A percentile compares a stretch with the other conserved stretches of the same genome.
Conservation (phyloP, 2,329 filamentous ascomycete genomes). For the Raffaelea ambrosiae region DNA sequence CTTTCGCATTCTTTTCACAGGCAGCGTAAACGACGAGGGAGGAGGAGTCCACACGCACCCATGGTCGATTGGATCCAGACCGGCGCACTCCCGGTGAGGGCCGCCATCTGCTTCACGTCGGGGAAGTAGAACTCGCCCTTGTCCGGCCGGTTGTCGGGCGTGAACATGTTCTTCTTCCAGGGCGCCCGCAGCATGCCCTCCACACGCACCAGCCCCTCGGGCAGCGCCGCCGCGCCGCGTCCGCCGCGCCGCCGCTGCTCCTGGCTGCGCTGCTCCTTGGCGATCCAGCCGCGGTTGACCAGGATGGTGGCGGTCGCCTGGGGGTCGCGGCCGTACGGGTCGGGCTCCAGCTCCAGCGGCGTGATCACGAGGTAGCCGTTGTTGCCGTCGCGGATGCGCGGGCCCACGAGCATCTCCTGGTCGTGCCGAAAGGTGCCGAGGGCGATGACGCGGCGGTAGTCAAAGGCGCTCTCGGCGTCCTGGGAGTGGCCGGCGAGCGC, state of each 20-base stretch:
- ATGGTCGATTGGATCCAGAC: constrained; percentile 97
- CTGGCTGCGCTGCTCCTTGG: constrained; percentile 63
- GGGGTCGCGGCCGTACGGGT: constrained; percentile 37
- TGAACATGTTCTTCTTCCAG: constrained; percentile 98
- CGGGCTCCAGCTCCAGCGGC: constrained; percentile 56
- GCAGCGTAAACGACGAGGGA: no score
- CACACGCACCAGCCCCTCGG: constrained; percentile 62
- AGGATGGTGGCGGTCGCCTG: constrained; percentile 43
- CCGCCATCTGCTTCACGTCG: constrained; percentile 86
- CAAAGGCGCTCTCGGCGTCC: constrained; percentile 54
- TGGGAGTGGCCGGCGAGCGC: constrained; percentile 1
- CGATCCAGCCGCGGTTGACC: constrained; percentile 88
- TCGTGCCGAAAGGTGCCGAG: constrained; percentile 73
- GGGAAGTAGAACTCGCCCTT: constrained; percentile 90
- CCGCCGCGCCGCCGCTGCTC: constrained; percentile 50
- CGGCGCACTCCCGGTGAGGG: constrained; percentile 68
- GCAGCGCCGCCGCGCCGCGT: constrained; percentile 56
- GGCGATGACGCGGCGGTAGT: constrained; percentile 77
- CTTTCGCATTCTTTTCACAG: no score
- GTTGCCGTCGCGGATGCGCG: constrained; percentile 78
- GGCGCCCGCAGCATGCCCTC: constrained; percentile 81
- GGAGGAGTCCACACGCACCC: constrained; percentile 55
- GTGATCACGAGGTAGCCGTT: constrained; percentile 90
- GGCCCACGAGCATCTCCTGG: constrained; percentile 92
- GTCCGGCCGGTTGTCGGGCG: constrained; percentile 78